Percentiles rank a stretch among this genome's conserved stretches.
Evolutionary conservation across 257 asterid genomes (phyloP).

Genomic region (Cruciata laevipes): DNA sequence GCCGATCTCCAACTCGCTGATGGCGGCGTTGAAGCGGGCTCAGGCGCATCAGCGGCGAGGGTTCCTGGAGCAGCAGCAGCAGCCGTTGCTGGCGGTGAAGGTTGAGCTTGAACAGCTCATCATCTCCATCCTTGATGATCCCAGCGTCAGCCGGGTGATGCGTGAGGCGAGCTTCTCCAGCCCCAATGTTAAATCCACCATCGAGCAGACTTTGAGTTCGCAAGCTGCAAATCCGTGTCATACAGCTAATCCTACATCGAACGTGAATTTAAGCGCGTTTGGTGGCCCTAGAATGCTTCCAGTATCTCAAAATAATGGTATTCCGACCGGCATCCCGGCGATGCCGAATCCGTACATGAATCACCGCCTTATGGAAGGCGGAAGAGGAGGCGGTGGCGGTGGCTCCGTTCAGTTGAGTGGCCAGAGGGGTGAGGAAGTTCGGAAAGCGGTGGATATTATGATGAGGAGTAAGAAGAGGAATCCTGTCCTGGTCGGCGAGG

Average conservation of each 20-base stretch:
- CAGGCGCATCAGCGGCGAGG: constrained; percentile 89
- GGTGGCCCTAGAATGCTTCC: constrained; percentile 34
- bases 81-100: constrained; percentile 73
- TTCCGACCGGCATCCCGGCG: constrained; percentile 14
- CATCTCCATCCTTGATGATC: constrained; percentile 80
- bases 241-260: constrained; percentile 18
- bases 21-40: constrained; percentile 84
- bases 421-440: constrained; percentile 52
- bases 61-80: constrained; percentile 91
- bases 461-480: constrained; percentile 55
- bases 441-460: constrained; percentile 62
- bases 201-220: constrained; percentile 56
- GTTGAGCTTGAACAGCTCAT: constrained; percentile 82
- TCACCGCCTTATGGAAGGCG: constrained; percentile 44
- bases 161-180: constrained; percentile 86
- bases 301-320: constrained; percentile 15
- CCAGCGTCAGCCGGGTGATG: constrained; percentile 85
- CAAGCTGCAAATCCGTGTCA: not conserved
- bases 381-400: not conserved
- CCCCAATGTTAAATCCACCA: constrained; percentile 73
- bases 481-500: constrained; percentile 79
- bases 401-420: constrained; percentile 25
- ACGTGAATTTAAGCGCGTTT: constrained; percentile 34
- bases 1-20: constrained; percentile 74
- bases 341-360: constrained; percentile 44